phyloP scores from a whole-genome alignment of 2,329 filamentous ascomycete genomes.

The Elsinoe arachidis region DNA sequence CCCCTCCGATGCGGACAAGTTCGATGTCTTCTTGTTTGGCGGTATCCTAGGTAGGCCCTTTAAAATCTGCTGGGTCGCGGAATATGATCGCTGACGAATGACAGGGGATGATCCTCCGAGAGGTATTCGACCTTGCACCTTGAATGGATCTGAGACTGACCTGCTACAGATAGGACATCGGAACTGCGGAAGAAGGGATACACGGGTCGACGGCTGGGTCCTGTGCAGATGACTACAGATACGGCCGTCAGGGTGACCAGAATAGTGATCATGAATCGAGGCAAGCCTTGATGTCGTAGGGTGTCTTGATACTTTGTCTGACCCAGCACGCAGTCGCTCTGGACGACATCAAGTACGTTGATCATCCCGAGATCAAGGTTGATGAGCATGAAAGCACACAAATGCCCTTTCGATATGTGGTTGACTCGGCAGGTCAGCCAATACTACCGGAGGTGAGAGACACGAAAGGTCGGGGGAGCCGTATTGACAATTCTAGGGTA shows the following conservation, averaged over 20 bases:
- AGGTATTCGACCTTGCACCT: constrained; percentile 49
- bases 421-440: constrained; percentile 57
- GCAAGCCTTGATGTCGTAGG: constrained; percentile 37
- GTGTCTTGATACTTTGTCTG: background rate
- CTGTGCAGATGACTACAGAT: constrained; percentile 97
- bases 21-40: constrained; percentile 91
- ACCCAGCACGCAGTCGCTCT: constrained; percentile 55
- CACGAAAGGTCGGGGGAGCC: constrained; percentile 15
- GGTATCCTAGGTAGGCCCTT: constrained; percentile 71
- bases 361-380: constrained; percentile 82
- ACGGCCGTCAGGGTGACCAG: constrained; percentile 91
- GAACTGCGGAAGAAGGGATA: constrained; percentile 93
- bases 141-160: background rate
- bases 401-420: constrained; percentile 97
- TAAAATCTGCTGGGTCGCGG: background rate
- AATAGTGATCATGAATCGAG: constrained; percentile 74
- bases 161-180: constrained; percentile 70
- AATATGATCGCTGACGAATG: constrained; percentile 36
- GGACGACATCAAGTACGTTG: constrained; percentile 70
- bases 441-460: constrained; percentile 76
- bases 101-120: constrained; percentile 78
- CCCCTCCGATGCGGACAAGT: constrained; percentile 71
- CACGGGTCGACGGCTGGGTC: constrained; percentile 73
- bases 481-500: constrained; percentile 53
- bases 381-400: constrained; percentile 88